Evolutionary conservation across 306 rosid species (phyloP).

Genomic region (Trifolium dubium): DNA sequence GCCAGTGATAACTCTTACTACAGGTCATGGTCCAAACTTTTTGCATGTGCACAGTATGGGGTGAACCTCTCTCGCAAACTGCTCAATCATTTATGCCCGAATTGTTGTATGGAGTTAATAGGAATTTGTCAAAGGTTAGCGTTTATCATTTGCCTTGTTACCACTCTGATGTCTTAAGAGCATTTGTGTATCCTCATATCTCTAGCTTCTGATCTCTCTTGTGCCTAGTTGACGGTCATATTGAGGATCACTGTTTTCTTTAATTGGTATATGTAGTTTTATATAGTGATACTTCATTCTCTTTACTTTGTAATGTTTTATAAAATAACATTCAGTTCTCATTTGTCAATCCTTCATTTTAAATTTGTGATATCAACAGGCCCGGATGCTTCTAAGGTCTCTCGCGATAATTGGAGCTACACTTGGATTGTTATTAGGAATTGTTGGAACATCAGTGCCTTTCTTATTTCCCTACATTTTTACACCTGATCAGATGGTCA

Average conservation of each 20-base stretch:
- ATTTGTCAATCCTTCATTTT: constrained; percentile 11
- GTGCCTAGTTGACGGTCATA: constrained; percentile 16
- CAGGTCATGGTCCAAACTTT: constrained; percentile 93
- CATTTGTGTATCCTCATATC: background rate
- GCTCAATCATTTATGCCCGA: constrained; percentile 97
- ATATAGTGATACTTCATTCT: constrained; percentile 22
- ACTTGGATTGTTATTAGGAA: constrained; percentile 69
- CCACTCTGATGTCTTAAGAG: constrained; percentile 22
- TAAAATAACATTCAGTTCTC: constrained; percentile 19
- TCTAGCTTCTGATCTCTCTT: constrained; percentile 5
- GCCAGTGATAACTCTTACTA: constrained; percentile 41
- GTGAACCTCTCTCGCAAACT: constrained; percentile 97
- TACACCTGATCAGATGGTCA: constrained; percentile 75
- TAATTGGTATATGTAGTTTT: constrained; percentile 9
- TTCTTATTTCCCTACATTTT: constrained; percentile 79
- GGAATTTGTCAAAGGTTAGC: constrained; percentile 75
- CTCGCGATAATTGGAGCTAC: constrained; percentile 71
- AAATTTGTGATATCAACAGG: constrained; percentile 56
- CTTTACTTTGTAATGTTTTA: background rate
- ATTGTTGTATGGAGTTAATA: constrained; percentile 67
- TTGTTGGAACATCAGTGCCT: constrained; percentile 76
- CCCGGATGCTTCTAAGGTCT: constrained; percentile 74
- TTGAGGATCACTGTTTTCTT: constrained; percentile 3
- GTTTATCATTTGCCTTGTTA: constrained; percentile 38
- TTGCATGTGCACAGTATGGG: constrained; percentile 86